Evolutionary conservation across 1,284 basidiomycete genomes (phyloP).

Genomic region (Sporisorium sorghi): DNA sequence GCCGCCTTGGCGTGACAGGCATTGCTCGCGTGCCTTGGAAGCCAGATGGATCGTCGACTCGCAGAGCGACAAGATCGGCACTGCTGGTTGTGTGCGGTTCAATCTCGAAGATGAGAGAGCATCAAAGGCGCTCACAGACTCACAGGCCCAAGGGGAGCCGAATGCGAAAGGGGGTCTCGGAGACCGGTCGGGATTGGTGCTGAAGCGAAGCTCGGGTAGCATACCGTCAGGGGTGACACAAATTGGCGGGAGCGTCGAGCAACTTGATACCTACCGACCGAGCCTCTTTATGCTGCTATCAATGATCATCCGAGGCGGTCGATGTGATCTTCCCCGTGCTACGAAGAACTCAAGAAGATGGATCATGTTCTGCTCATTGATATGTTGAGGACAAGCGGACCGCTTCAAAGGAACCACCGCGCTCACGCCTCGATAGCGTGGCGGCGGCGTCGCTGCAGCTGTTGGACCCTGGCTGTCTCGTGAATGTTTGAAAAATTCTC

Average conservation of each 20-base stretch:
- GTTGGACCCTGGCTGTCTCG: constrained; percentile 6
- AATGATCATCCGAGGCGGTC: too few relatives aligned
- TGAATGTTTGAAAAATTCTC: background rate
- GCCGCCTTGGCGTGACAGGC: background rate
- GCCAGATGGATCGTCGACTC: background rate
- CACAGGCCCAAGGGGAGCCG: background rate
- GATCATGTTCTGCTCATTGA: too few relatives aligned
- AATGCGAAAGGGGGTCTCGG: background rate
- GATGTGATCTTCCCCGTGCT: background rate
- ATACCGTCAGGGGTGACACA: background rate
- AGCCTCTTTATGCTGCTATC: too few relatives aligned
- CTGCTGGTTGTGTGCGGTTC: background rate
- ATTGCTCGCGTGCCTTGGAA: background rate
- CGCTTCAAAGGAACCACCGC: too few relatives aligned
- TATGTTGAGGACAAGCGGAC: too few relatives aligned
- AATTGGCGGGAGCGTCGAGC: background rate
- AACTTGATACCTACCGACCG: too few relatives aligned
- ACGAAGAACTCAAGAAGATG: too few relatives aligned
- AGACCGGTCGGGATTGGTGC: constrained; percentile 4
- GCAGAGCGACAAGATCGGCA: background rate
- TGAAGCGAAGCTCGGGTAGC: constrained; percentile 23
- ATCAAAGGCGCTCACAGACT: background rate
- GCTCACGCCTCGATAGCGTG: too few relatives aligned
- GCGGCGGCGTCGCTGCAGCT: background rate
- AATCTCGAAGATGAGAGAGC: background rate